phyloP scores from a whole-genome alignment of 1,139 yeast species.

The Pichia sp. region DNA sequence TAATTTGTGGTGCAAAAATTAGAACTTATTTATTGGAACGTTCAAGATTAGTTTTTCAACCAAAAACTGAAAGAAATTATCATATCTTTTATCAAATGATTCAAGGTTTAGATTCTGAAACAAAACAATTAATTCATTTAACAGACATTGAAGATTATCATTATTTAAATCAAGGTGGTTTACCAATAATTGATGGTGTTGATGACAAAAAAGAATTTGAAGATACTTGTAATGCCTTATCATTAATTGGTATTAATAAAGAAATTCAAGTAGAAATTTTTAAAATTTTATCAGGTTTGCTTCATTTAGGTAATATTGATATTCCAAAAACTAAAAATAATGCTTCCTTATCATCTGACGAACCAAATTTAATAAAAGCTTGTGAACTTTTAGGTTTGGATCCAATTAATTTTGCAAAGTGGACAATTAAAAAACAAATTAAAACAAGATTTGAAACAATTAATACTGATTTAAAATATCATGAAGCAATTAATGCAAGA shows the following conservation, averaged over 20 bases:
- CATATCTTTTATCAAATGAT: slow-evolving; percentile 91
- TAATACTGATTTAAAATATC: slow-evolving; percentile 72
- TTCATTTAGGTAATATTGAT: slow-evolving; percentile 90
- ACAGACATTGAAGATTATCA: slow-evolving; percentile 61
- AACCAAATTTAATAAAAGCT: slow-evolving; percentile 77
- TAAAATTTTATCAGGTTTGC: slow-evolving; percentile 76
- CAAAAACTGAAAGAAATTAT: slow-evolving; percentile 81
- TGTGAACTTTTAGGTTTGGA: slow-evolving; percentile 83
- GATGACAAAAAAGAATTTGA: slow-evolving; percentile 77
- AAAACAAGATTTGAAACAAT: slow-evolving; percentile 91
- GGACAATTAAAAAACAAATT: slow-evolving; percentile 92
- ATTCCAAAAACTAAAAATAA: slow-evolving; percentile 82
- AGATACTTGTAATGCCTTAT: slow-evolving; percentile 68
- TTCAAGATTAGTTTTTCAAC: slow-evolving; percentile 92
- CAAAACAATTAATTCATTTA: slow-evolving; percentile 55
- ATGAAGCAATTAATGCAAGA: slow-evolving; percentile 86
- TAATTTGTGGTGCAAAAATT: slow-evolving; percentile 90
- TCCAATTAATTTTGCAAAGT: slow-evolving; percentile 68
- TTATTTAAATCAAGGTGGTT: slow-evolving; percentile 90
- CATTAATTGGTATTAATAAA: slow-evolving; percentile 65
- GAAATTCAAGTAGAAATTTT: slow-evolving; percentile 65
- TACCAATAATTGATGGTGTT: slow-evolving; percentile 63
- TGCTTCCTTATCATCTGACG: slow-evolving; percentile 78
- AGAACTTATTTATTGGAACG: slow-evolving; percentile 90
- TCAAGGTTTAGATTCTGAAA: slow-evolving; percentile 64